A percentile compares a stretch with the other conserved stretches of the same genome.
These are phyloP conservation scores for Staphylotrichum longicolle DNA, from an alignment of 495 filamentous ascomycete genomes.

Conservation along the genomic window DNA sequence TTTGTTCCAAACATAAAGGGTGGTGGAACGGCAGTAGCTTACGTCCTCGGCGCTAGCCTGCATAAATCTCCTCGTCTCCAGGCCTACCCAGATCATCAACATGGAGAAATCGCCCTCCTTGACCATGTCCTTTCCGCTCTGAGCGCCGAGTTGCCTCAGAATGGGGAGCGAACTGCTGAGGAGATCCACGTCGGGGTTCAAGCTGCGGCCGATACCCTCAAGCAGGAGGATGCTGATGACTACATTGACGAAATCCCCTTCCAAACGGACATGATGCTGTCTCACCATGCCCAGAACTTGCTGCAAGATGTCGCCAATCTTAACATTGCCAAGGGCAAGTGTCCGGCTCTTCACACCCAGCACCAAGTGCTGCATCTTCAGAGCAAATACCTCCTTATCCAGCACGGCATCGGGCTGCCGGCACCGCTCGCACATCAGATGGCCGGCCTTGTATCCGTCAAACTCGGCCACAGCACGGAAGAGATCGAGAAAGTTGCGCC, in stretches of 20 bases:
- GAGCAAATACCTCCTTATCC: conserved; percentile 82
- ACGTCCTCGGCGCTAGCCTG: conserved; percentile 87
- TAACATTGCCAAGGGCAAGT: conserved; percentile 90
- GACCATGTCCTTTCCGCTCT: conserved; percentile 65
- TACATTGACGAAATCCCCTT: conserved; percentile 98
- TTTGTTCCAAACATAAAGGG: background rate
- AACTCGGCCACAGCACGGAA: conserved; percentile 97
- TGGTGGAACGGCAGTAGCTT: conserved; percentile 30
- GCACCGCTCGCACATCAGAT: conserved; percentile 94
- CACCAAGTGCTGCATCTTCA: conserved; percentile 96
- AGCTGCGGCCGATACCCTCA: conserved; percentile 85
- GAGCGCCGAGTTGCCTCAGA: conserved; percentile 78
- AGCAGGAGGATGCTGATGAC: conserved; percentile 91
- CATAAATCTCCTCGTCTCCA: conserved; percentile 84
- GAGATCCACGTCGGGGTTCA: conserved; percentile 85
- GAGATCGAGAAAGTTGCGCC: conserved; percentile 89
- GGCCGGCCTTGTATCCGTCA: conserved; percentile 90
- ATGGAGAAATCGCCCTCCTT: conserved; percentile 83
- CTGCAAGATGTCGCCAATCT: conserved; percentile 91
- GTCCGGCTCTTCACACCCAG: conserved; percentile 84
- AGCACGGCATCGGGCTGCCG: conserved; percentile 86
- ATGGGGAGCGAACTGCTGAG: conserved; percentile 87
- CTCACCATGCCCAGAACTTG: conserved; percentile 92
- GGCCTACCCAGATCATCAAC: conserved; percentile 88
- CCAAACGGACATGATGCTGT: conserved; percentile 86